Conservation (phyloP, 108 stramenopile genomes). For the Skeletonema marinoi region DNA sequence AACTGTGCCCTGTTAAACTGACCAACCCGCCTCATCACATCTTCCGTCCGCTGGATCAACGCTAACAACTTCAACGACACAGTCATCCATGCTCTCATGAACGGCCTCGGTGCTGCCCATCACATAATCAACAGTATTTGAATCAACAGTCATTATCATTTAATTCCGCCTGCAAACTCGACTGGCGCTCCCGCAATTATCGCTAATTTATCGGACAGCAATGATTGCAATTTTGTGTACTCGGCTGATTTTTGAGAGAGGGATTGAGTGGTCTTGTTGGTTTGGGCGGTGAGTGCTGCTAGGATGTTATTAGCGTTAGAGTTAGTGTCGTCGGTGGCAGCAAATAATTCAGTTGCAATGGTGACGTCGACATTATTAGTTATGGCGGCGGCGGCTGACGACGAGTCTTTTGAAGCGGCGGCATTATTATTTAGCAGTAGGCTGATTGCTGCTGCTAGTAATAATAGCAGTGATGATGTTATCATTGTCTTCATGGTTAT, state of each 20-base stretch:
- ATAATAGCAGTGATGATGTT: no score
- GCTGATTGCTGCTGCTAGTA: no score
- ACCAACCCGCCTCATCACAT: background rate
- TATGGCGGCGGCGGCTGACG: no score
- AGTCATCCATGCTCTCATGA: background rate
- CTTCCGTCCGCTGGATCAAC: conserved; percentile 1
- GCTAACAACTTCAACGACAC: background rate
- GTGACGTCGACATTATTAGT: no score
- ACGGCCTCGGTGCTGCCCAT: background rate
- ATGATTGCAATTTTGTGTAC: background rate
- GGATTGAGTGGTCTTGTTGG: background rate
- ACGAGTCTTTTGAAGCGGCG: no score
- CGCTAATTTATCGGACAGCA: background rate
- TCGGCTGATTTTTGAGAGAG: background rate
- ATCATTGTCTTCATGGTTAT: no score
- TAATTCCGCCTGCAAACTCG: background rate
- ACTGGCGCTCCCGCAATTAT: background rate
- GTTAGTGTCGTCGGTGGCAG: background rate
- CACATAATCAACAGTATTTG: no score
- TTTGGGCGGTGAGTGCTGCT: background rate
- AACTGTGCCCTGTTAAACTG: background rate
- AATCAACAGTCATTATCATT: no score
- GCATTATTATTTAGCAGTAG: no score
- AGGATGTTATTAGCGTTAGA: background rate
- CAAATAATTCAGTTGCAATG: no score